These are phyloP conservation scores for Xerocomus amazonicus DNA, from an alignment of 1,284 basidiomycete genomes.

Conservation along the genomic window DNA sequence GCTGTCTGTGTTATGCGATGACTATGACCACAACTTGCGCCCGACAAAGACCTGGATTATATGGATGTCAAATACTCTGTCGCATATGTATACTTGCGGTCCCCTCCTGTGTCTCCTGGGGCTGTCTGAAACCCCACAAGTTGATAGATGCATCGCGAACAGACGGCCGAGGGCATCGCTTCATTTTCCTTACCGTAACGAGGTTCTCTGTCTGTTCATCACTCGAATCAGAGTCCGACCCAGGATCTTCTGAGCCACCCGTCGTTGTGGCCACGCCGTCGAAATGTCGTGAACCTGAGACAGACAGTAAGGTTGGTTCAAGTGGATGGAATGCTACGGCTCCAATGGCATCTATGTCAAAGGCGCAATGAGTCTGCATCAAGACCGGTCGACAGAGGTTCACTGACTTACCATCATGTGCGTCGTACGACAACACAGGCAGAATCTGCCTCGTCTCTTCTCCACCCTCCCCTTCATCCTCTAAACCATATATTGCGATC, in stretches of 20 bases:
- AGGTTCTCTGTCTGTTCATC: slow-evolving; percentile 3
- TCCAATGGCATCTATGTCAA: slow-evolving; percentile 53
- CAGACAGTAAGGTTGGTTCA: slow-evolving; percentile 48
- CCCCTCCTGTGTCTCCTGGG: not conserved
- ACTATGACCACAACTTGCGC: not conserved
- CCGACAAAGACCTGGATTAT: too few species aligned
- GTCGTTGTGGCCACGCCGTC: slow-evolving; percentile 7
- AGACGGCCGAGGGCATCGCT: slow-evolving; percentile 15
- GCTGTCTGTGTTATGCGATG: slow-evolving; percentile 14
- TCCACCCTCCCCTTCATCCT: slow-evolving; percentile 3
- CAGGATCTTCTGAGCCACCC: slow-evolving; percentile 5
- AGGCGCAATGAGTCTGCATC: not conserved
- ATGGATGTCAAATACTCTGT: too few species aligned
- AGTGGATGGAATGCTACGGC: slow-evolving; percentile 62
- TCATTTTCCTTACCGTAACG: slow-evolving; percentile 9
- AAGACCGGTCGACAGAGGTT: not conserved
- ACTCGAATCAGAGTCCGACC: slow-evolving; percentile 12
- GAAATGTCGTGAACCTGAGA: slow-evolving; percentile 69
- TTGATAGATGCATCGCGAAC: slow-evolving; percentile 30
- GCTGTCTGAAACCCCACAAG: slow-evolving; percentile 21
- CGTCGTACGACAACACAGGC: slow-evolving; percentile 14
- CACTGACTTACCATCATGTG: slow-evolving; percentile 20
- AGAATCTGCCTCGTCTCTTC: slow-evolving; percentile 6
- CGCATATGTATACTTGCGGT: too few species aligned
- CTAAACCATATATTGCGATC: slow-evolving; percentile 46